A percentile compares a stretch with the other conserved stretches of the same genome.
Evolutionary conservation across 768 basidiomycete genomes (phyloP).

Genomic region (Tylopilus sp.): DNA sequence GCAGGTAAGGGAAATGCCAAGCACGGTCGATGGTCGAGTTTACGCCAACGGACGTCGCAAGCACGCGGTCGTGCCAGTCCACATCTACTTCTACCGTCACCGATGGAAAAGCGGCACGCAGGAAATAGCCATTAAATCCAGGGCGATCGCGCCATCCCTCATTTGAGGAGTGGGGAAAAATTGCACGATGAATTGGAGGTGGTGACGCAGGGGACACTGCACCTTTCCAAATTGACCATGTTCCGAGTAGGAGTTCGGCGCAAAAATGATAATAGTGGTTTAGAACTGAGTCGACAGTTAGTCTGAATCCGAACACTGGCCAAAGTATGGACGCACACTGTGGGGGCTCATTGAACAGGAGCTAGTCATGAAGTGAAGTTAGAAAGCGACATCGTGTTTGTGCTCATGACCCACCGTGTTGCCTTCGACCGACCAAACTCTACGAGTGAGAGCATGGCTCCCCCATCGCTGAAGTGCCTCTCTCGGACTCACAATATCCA

Average conservation of each 20-base stretch:
- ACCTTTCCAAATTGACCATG: constrained; percentile 72
- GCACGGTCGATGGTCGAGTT: constrained; percentile 40
- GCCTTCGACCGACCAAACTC: constrained; percentile 66
- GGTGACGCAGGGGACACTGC: constrained; percentile 37
- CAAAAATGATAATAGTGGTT: constrained; percentile 86
- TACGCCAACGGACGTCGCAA: constrained; percentile 19
- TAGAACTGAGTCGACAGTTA: constrained; percentile 43
- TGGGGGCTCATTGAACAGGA: constrained; percentile 63
- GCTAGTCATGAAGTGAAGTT: constrained; percentile 27
- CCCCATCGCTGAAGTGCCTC: constrained; percentile 67
- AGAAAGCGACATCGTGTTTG: neutral
- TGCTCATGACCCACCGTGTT: constrained; percentile 54
- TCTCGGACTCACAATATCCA: constrained; percentile 56
- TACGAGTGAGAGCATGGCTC: constrained; percentile 37
- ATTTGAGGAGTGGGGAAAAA: constrained; percentile 61
- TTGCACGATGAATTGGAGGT: constrained; percentile 61
- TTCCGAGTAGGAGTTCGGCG: constrained; percentile 74
- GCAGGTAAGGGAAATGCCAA: constrained; percentile 67
- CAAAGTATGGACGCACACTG: constrained; percentile 43
- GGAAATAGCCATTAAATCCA: constrained; percentile 73
- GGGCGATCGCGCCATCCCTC: constrained; percentile 73
- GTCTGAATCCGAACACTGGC: neutral
- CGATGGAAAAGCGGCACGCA: constrained; percentile 71
- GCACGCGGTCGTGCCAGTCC: constrained; percentile 69
- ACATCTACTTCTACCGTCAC: constrained; percentile 61